These are phyloP conservation scores for Penicillium canariense DNA, from an alignment of 495 filamentous ascomycete species.

Conservation along the genomic window DNA sequence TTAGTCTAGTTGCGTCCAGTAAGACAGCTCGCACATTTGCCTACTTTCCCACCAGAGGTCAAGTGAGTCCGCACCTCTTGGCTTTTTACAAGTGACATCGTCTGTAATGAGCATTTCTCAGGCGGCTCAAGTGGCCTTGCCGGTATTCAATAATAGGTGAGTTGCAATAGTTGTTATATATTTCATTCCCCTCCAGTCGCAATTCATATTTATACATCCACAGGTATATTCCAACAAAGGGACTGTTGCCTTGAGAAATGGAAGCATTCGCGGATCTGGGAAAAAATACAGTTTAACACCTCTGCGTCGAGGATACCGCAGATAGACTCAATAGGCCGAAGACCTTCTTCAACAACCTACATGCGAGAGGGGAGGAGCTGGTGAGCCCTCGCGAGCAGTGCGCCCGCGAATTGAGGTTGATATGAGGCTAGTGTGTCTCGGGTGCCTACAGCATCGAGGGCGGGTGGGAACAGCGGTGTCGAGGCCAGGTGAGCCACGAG, in stretches of 20 bases:
- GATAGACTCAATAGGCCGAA: slow-evolving; percentile 23
- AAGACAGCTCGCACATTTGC: slow-evolving; percentile 50
- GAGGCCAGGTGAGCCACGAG: slow-evolving; percentile 38
- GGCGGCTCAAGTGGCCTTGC: slow-evolving; percentile 26
- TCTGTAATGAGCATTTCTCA: slow-evolving; percentile 20
- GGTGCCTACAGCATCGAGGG: slow-evolving; percentile 33
- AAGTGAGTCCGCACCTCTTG: slow-evolving; percentile 16
- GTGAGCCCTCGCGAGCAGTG: slow-evolving; percentile 26
- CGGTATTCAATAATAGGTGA: slow-evolving; percentile 26
- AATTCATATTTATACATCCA: too few relatives aligned
- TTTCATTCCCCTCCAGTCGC: slow-evolving; percentile 23
- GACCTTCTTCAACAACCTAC: slow-evolving; percentile 30
- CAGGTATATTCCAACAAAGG: too few relatives aligned
- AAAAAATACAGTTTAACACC: too few relatives aligned
- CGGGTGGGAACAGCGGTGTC: slow-evolving; percentile 45
- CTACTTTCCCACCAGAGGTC: slow-evolving; percentile 22
- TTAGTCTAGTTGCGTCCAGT: slow-evolving; percentile 46
- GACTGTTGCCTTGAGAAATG: too few relatives aligned
- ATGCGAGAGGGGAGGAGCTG: slow-evolving; percentile 33
- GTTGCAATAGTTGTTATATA: slow-evolving; percentile 2
- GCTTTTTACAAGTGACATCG: slow-evolving; percentile 30
- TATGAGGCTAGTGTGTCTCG: slow-evolving; percentile 43
- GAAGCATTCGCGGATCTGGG: too few relatives aligned
- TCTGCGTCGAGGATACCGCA: too few relatives aligned
- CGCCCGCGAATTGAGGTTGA: slow-evolving; percentile 33